Conservation (phyloP, 73 alveolate species). For the Paramecium bursaria region DNA sequence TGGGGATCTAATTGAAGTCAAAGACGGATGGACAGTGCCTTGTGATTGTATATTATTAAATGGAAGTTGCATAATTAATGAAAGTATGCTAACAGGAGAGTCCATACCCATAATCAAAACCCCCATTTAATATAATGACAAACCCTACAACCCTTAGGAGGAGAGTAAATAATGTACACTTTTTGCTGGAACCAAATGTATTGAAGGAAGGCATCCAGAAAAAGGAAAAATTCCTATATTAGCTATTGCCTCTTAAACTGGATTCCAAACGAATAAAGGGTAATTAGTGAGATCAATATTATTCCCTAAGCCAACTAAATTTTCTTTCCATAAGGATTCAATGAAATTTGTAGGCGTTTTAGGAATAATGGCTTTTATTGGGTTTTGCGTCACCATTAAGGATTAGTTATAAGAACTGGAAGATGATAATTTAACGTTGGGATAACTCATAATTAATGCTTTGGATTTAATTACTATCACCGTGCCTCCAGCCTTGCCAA, state of each 20-base stretch:
- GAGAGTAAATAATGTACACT: conserved; percentile 83
- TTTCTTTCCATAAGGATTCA: conserved; percentile 89
- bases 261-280: conserved; percentile 93
- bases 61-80: conserved; percentile 89
- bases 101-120: conserved; percentile 90
- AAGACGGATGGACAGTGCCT: conserved; percentile 83
- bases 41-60: conserved; percentile 91
- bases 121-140: conserved; percentile 77
- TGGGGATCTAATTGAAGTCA: conserved; percentile 94
- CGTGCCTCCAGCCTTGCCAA: conserved; percentile 97
- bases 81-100: conserved; percentile 97
- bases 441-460: conserved; percentile 79
- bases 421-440: conserved; percentile 69
- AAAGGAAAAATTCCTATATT: conserved; percentile 71
- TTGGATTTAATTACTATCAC: conserved; percentile 93
- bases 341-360: conserved; percentile 85
- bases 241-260: conserved; percentile 90
- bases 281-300: conserved; percentile 85
- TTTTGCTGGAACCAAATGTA: conserved; percentile 92
- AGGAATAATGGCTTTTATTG: conserved; percentile 86
- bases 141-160: conserved; percentile 73
- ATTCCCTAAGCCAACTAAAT: conserved; percentile 85
- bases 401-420: conserved; percentile 63
- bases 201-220: conserved; percentile 79
- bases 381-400: conserved; percentile 87